phyloP scores from a whole-genome alignment of 495 filamentous ascomycete species.

The Jackrogersella multiformis region DNA sequence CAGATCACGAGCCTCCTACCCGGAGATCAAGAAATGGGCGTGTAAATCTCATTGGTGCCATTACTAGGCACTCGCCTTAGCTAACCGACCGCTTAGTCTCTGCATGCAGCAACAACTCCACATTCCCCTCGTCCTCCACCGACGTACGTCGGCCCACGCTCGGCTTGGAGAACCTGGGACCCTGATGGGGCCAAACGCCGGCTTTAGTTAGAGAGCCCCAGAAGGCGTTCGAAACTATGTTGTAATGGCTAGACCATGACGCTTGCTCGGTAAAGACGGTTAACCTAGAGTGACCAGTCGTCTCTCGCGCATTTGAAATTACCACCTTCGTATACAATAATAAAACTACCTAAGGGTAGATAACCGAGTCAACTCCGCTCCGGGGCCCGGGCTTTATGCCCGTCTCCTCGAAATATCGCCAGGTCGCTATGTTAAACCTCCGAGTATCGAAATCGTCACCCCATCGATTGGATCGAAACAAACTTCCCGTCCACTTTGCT shows the following conservation, averaged over 20 bases:
- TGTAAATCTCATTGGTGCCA: background rate
- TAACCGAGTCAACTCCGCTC: constrained; percentile 21
- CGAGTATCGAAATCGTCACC: constrained; percentile 21
- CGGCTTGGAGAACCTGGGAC: constrained; percentile 7
- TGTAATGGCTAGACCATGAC: constrained; percentile 14
- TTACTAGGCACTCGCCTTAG: background rate
- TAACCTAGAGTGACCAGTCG: constrained; percentile 39
- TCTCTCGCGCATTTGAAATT: constrained; percentile 36
- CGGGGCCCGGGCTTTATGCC: constrained; percentile 24
- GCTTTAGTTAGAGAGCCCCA: background rate
- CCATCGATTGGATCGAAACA: constrained; percentile 8
- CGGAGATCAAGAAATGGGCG: background rate
- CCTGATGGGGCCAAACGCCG: too few species aligned
- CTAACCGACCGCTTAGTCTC: background rate
- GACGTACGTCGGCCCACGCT: constrained; percentile 10
- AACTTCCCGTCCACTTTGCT: constrained; percentile 4
- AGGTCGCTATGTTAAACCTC: constrained; percentile 33
- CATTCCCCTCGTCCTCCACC: constrained; percentile 20
- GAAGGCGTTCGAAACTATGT: constrained; percentile 10
- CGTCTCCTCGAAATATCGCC: constrained; percentile 18
- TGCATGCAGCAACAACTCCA: constrained; percentile 22
- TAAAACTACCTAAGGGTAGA: background rate
- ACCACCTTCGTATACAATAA: background rate
- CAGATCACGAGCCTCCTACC: background rate
- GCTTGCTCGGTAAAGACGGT: background rate